Evolutionary conservation across 192 early-diverging fungal genomes (phyloP).

Genomic region (Lobosporangium transversale): DNA sequence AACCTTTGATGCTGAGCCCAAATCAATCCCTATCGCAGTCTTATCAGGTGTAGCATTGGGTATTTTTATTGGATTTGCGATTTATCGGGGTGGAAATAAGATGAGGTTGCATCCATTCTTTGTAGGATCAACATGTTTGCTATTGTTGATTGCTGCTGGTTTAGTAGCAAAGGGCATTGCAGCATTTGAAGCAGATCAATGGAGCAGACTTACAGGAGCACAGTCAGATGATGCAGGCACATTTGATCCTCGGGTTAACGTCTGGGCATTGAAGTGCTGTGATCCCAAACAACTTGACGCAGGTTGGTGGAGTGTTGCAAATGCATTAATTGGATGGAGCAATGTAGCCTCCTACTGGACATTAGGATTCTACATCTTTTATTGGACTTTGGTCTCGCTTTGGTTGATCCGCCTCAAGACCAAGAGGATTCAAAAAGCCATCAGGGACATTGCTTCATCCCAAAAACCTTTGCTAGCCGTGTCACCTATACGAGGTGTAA

Average conservation of each 20-base stretch:
- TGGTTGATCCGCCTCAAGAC: conserved; percentile 59
- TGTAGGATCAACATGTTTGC: conserved; percentile 70
- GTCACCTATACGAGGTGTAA: background rate
- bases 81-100: conserved; percentile 76
- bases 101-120: conserved; percentile 85
- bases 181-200: conserved; percentile 73
- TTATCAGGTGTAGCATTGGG: conserved; percentile 75
- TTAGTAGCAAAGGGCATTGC: conserved; percentile 76
- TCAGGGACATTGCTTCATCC: background rate
- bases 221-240: conserved; percentile 68
- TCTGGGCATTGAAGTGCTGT: conserved; percentile 75
- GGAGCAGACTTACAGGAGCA: conserved; percentile 67
- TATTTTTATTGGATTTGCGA: conserved; percentile 70
- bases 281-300: conserved; percentile 58
- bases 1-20: conserved; percentile 67
- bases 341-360: conserved; percentile 78
- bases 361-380: conserved; percentile 77
- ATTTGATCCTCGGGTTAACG: conserved; percentile 61
- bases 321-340: conserved; percentile 81
- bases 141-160: conserved; percentile 86
- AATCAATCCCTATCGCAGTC: conserved; percentile 83
- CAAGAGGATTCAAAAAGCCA: conserved; percentile 13
- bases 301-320: conserved; percentile 77
- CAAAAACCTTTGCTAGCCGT: conserved; percentile 10
- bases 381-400: conserved; percentile 71